Conservation (phyloP, 495 filamentous ascomycete species). For the Hypoxylon trugodes region DNA sequence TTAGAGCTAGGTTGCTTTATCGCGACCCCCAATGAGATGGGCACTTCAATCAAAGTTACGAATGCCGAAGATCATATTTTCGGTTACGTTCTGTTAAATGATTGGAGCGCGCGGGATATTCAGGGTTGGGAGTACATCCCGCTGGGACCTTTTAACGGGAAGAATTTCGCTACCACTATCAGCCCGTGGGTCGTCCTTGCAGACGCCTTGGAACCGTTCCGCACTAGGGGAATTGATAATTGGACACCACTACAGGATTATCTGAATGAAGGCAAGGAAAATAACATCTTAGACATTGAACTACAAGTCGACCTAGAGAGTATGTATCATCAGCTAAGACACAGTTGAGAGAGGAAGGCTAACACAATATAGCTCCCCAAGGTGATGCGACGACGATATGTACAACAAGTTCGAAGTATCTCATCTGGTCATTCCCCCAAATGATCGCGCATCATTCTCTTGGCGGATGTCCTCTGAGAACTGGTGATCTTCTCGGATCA, state of each 20-base stretch:
- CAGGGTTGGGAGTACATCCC: slow-evolving; percentile 92
- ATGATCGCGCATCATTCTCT: slow-evolving; percentile 94
- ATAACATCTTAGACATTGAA: slow-evolving; percentile 76
- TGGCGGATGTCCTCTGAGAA: slow-evolving; percentile 81
- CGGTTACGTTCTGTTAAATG: slow-evolving; percentile 89
- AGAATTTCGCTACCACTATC: slow-evolving; percentile 93
- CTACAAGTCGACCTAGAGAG: slow-evolving; percentile 78
- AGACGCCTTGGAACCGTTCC: slow-evolving; percentile 80
- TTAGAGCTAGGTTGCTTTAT: slow-evolving; percentile 89
- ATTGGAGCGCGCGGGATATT: slow-evolving; percentile 93
- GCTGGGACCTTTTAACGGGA: slow-evolving; percentile 86
- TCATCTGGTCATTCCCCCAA: slow-evolving; percentile 92
- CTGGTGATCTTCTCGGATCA: slow-evolving; percentile 86
- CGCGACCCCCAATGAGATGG: slow-evolving; percentile 70
- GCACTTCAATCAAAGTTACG: slow-evolving; percentile 65
- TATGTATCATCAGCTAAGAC: slow-evolving; percentile 42
- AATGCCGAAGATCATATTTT: slow-evolving; percentile 81
- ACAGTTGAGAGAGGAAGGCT: neutral
- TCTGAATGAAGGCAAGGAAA: slow-evolving; percentile 68
- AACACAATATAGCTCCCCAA: slow-evolving; percentile 56
- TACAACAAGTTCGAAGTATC: slow-evolving; percentile 70
- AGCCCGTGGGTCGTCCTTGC: slow-evolving; percentile 88
- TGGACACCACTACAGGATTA: slow-evolving; percentile 72
- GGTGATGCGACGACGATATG: slow-evolving; percentile 72
- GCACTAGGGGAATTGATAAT: slow-evolving; percentile 66